Conservation (phyloP, 2,329 filamentous ascomycete species). For the Fulvia fulva region DNA sequence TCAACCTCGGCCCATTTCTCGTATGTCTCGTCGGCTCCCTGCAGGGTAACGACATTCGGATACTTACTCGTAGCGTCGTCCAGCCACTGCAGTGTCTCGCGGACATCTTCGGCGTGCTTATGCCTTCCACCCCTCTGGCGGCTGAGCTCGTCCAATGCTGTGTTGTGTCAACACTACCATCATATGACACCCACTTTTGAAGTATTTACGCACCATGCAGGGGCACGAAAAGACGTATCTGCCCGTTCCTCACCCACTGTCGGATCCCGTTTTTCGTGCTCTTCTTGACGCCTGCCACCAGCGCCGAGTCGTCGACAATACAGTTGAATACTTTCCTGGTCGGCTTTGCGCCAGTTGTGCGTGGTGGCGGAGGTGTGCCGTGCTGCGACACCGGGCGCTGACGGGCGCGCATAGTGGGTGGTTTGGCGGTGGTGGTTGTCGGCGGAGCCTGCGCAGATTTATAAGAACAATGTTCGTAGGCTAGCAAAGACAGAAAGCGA, state of each 20-base stretch:
- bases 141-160: conserved; percentile 46
- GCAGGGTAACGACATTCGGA: conserved; percentile 43
- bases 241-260: conserved; percentile 49
- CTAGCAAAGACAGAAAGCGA: neutral
- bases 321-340: conserved; percentile 51
- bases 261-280: conserved; percentile 50
- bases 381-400: conserved; percentile 28
- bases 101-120: conserved; percentile 43
- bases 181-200: neutral
- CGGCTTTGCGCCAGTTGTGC: conserved; percentile 16
- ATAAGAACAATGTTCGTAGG: conserved; percentile 12
- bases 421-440: conserved; percentile 8
- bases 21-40: conserved; percentile 47
- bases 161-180: conserved; percentile 9
- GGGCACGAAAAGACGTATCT: conserved; percentile 50
- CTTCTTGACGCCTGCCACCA: conserved; percentile 50
- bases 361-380: conserved; percentile 13
- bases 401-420: conserved; percentile 26
- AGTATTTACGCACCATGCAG: conserved; percentile 43
- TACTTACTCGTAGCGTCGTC: conserved; percentile 47
- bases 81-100: conserved; percentile 49
- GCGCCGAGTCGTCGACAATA: conserved; percentile 50
- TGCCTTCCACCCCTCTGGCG: conserved; percentile 41
- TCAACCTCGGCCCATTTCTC: conserved; percentile 49
- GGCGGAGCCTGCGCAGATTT: conserved; percentile 4